Evolutionary conservation across 768 basidiomycete genomes (phyloP).

Genomic region (Auriculariales sp.): DNA sequence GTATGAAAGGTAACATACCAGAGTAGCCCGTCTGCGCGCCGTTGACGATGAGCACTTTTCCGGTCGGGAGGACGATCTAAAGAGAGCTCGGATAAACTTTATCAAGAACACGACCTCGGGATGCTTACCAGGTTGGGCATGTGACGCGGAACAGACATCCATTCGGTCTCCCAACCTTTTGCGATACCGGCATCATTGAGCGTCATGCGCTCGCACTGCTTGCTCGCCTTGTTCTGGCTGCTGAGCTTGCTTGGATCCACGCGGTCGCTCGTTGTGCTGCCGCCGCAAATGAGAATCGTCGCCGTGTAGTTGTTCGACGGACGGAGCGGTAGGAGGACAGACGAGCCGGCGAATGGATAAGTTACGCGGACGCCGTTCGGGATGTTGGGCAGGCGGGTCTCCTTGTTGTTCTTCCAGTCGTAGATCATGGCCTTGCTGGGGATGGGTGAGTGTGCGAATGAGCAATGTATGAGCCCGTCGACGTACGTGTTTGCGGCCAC

Average conservation of each 20-base stretch:
- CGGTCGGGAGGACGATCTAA: slow-evolving; percentile 20
- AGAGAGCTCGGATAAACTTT: neutral
- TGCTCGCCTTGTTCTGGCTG: slow-evolving; percentile 26
- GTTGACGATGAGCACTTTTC: slow-evolving; percentile 26
- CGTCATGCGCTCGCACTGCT: slow-evolving; percentile 28
- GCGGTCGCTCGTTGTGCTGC: slow-evolving; percentile 20
- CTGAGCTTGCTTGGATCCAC: slow-evolving; percentile 16
- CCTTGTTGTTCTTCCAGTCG: slow-evolving; percentile 50
- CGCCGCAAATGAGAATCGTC: slow-evolving; percentile 34
- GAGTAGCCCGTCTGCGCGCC: slow-evolving; percentile 29
- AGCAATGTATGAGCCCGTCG: no score
- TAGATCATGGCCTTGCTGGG: slow-evolving; percentile 72
- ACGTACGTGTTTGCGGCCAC: slow-evolving; percentile 50
- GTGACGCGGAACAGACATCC: slow-evolving; percentile 25
- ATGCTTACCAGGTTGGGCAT: slow-evolving; percentile 19
- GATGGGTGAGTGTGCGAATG: no score
- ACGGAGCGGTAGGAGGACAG: slow-evolving; percentile 23
- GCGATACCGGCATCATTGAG: slow-evolving; percentile 27
- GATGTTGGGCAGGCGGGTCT: slow-evolving; percentile 45
- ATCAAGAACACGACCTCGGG: slow-evolving; percentile 6
- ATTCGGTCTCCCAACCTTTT: slow-evolving; percentile 30
- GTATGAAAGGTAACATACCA: slow-evolving; percentile 15
- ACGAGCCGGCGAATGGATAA: slow-evolving; percentile 12
- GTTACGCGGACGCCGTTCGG: slow-evolving; percentile 61
- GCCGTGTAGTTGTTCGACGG: slow-evolving; percentile 24